These are phyloP conservation scores for Conringia planisiliqua DNA, from an alignment of 345 rosid genomes.

Conservation along the genomic window DNA sequence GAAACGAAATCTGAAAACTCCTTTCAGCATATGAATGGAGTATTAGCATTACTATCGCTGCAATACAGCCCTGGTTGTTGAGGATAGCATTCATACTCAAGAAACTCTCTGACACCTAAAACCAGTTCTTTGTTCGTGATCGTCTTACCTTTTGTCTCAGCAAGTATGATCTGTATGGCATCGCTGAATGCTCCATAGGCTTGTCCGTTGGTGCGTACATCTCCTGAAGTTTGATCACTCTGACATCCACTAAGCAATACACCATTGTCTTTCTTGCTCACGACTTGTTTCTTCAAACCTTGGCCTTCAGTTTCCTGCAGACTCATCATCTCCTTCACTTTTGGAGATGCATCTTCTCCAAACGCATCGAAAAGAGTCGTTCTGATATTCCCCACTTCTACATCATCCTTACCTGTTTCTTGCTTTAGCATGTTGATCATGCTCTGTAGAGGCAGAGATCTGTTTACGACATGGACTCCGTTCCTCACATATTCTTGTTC, in stretches of 20 bases:
- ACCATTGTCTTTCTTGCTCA: constrained; percentile 47
- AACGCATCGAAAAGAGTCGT: constrained; percentile 60
- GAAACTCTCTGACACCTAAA: constrained; percentile 48
- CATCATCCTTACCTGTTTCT: constrained; percentile 73
- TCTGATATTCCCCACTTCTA: constrained; percentile 72
- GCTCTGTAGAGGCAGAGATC: constrained; percentile 64
- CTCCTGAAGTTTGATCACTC: constrained; percentile 80
- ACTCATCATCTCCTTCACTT: constrained; percentile 43
- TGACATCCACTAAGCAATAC: constrained; percentile 85
- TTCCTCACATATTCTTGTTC: constrained; percentile 32
- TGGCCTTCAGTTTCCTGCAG: constrained; percentile 51
- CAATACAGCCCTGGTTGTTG: constrained; percentile 88
- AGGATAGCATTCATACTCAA: constrained; percentile 61
- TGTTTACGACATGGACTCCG: constrained; percentile 46
- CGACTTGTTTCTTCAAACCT: constrained; percentile 14
- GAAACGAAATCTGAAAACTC: neutral
- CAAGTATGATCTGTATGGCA: constrained; percentile 67
- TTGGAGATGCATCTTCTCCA: constrained; percentile 82
- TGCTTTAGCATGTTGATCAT: constrained; percentile 75
- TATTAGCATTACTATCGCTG: constrained; percentile 46
- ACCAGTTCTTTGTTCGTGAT: constrained; percentile 55
- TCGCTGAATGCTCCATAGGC: constrained; percentile 90
- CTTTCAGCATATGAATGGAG: constrained; percentile 40
- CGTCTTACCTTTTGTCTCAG: constrained; percentile 40
- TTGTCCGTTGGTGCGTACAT: constrained; percentile 56